phyloP scores from a whole-genome alignment of 192 early-diverging fungal species.

The Gonapodya prolifera region DNA sequence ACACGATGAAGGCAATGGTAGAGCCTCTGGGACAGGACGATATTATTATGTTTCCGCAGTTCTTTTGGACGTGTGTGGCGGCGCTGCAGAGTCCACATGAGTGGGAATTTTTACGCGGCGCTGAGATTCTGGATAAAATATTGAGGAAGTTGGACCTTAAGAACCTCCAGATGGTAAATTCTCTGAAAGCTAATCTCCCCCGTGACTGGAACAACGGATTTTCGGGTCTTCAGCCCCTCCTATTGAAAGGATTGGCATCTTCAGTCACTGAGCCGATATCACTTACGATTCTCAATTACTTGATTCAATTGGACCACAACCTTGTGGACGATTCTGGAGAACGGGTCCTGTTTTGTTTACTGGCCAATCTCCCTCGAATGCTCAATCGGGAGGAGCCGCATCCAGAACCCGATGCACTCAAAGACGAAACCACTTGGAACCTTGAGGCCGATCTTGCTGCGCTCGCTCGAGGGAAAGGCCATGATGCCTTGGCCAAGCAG shows the following conservation, averaged over 20 bases:
- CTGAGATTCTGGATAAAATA: conserved; percentile 51
- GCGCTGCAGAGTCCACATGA: conserved; percentile 59
- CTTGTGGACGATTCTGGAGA: conserved; percentile 47
- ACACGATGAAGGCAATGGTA: conserved; percentile 51
- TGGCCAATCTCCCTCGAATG: conserved; percentile 56
- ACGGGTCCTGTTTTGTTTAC: conserved; percentile 45
- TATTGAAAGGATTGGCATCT: conserved; percentile 57
- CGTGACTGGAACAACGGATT: conserved; percentile 63
- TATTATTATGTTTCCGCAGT: conserved; percentile 56
- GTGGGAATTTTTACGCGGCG: conserved; percentile 59
- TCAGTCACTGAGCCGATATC: conserved; percentile 36
- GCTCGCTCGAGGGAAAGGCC: conserved; percentile 33
- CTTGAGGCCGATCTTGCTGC: conserved; percentile 34
- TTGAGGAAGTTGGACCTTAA: conserved; percentile 43
- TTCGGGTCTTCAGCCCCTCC: conserved; percentile 55
- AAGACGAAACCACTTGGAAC: conserved; percentile 28
- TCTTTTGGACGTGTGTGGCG: conserved; percentile 72
- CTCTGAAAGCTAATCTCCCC: conserved; percentile 50
- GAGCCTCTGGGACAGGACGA: conserved; percentile 33
- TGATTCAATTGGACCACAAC: conserved; percentile 35
- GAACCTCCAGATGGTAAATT: conserved; percentile 23
- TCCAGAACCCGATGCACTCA: conserved; percentile 16
- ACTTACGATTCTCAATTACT: conserved; percentile 40
- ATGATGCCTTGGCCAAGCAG: conserved; percentile 34
- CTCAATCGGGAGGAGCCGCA: conserved; percentile 46